Conservation (phyloP, 1,284 basidiomycete species). For the Ustilago crameri region DNA sequence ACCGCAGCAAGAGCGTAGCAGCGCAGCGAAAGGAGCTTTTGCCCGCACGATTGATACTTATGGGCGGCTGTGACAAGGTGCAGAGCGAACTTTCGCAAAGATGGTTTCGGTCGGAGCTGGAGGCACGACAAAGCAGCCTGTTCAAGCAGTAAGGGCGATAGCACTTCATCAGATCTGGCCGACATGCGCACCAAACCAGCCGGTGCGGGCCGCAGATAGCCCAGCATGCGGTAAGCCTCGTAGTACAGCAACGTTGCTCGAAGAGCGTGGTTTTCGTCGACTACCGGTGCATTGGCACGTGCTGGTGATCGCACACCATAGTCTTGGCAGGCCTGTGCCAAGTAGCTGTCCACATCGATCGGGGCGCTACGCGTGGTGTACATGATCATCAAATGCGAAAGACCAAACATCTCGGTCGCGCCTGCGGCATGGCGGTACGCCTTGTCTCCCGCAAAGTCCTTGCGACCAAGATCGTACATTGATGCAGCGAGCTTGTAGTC, state of each 20-base stretch:
- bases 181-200: conserved; percentile 54
- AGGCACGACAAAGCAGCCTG: conserved; percentile 71
- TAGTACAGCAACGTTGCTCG: conserved; percentile 61
- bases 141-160: conserved; percentile 71
- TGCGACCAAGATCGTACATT: conserved; percentile 84
- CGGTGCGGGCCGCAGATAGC: conserved; percentile 44
- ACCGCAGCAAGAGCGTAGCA: conserved; percentile 51
- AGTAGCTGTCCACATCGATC: conserved; percentile 56
- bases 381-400: conserved; percentile 58
- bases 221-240: conserved; percentile 51
- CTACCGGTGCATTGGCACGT: conserved; percentile 7
- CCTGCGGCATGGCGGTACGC: conserved; percentile 57
- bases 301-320: conserved; percentile 18
- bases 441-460: conserved; percentile 65
- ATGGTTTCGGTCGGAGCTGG: conserved; percentile 61
- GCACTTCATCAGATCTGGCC: conserved; percentile 70
- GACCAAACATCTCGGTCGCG: conserved; percentile 65
- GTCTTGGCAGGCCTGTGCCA: conserved; percentile 49
- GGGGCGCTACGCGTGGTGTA: conserved; percentile 29
- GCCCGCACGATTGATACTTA: conserved; percentile 72
- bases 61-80: conserved; percentile 71
- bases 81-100: conserved; percentile 70
- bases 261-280: conserved; percentile 43
- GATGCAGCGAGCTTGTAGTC: conserved; percentile 85
- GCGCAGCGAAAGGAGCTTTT: conserved; percentile 59